phyloP scores from a whole-genome alignment of 2,329 filamentous ascomycete species.

The Pseudocercospora pini-densiflorae region DNA sequence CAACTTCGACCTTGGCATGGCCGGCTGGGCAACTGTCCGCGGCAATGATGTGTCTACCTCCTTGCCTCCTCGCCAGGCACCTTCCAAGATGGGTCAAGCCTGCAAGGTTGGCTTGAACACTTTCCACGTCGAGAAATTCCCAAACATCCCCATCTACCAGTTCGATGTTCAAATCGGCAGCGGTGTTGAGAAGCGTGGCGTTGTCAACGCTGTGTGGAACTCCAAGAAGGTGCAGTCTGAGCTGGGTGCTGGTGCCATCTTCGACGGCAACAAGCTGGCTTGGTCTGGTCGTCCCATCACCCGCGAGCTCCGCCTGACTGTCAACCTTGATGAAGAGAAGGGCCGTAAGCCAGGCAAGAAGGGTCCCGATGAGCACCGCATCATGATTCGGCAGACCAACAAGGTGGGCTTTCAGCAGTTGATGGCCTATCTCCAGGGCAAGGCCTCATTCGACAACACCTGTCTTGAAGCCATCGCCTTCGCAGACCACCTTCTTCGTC shows the following conservation, averaged over 20 bases:
- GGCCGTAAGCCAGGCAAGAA: constrained; percentile 45
- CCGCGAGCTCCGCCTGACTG: constrained; percentile 49
- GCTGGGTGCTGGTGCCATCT: constrained; percentile 68
- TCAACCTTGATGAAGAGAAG: constrained; percentile 75
- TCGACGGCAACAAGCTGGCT: constrained; percentile 82
- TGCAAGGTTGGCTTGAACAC: constrained; percentile 67
- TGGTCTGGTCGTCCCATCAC: constrained; percentile 63
- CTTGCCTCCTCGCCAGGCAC: constrained; percentile 39
- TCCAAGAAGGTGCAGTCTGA: constrained; percentile 62
- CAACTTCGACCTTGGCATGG: constrained; percentile 36
- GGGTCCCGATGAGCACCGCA: constrained; percentile 49
- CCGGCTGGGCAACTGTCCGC: constrained; percentile 37
- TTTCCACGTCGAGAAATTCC: constrained; percentile 68
- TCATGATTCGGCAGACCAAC: constrained; percentile 69
- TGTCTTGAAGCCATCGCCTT: constrained; percentile 87
- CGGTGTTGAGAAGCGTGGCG: constrained; percentile 64
- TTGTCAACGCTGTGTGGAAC: constrained; percentile 78
- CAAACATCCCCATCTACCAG: constrained; percentile 70
- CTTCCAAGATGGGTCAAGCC: constrained; percentile 46
- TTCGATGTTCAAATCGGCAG: constrained; percentile 75
- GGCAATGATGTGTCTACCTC: constrained; percentile 23
- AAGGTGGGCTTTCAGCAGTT: constrained; percentile 70
- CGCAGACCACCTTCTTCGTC: constrained; percentile 84
- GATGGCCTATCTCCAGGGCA: constrained; percentile 66
- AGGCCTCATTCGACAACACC: constrained; percentile 64